Conservation (phyloP, 257 asterid genomes). For the Asclepias syriaca region DNA sequence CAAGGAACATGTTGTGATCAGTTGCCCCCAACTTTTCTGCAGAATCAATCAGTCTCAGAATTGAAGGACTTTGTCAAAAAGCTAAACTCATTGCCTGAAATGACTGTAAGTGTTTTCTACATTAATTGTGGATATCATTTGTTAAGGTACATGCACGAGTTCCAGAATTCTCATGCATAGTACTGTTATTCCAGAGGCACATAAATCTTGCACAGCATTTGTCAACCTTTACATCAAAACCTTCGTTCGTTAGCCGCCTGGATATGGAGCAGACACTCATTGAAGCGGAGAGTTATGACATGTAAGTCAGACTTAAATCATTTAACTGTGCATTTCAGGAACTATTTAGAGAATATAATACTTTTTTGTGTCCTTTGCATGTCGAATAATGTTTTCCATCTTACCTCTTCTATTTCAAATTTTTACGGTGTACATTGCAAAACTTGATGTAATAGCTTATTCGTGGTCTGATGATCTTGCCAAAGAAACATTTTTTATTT, state of each 20-base stretch:
- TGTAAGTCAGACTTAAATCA: conserved; percentile 41
- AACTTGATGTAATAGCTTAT: not conserved
- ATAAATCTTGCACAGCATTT: conserved; percentile 95
- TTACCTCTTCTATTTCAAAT: not conserved
- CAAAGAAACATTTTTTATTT: not conserved
- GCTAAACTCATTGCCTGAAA: conserved; percentile 97
- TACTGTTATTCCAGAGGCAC: conserved; percentile 72
- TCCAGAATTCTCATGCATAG: conserved; percentile 21
- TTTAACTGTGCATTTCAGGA: not conserved
- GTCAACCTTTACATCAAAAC: conserved; percentile 76
- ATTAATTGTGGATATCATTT: not conserved
- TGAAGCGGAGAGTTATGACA: conserved; percentile 91
- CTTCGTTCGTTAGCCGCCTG: conserved; percentile 75
- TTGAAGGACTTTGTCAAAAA: conserved; percentile 97
- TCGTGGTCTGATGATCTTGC: not conserved
- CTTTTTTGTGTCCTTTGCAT: not conserved
- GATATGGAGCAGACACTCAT: conserved; percentile 94
- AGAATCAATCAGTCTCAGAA: conserved; percentile 90
- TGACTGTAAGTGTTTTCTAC: conserved; percentile 62
- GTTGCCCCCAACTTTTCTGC: conserved; percentile 29
- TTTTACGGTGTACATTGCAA: not conserved
- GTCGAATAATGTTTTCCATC: not conserved
- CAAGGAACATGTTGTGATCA: conserved; percentile 15
- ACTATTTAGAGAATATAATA: conserved; percentile 5
- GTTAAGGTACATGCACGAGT: not conserved